Evolutionary conservation across 2,329 filamentous ascomycete genomes (phyloP), one percentile per base, ranked within the genome.

Genomic region (Xylariaceae sp.): DNA sequence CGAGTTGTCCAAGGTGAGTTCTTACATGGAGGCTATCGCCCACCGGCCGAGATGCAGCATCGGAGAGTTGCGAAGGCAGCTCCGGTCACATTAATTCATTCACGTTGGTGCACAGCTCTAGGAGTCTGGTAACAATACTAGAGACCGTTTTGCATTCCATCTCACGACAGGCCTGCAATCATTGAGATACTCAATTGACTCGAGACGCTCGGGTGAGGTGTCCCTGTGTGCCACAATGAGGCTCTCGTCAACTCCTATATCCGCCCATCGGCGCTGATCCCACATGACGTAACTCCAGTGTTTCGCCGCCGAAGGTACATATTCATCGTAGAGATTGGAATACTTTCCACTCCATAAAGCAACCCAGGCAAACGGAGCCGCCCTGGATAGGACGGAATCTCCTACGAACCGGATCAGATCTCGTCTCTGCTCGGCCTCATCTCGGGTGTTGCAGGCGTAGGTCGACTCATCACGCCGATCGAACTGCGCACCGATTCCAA

Each of bases 231-330:
- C 19, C n/a, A 40, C 40, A n/a, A 54, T 39, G 14, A 50, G 30
- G 10, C 12, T 15, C 15, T 35, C 43, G 11, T 35, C 27, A 22
- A 30, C 48, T 39, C 39, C 38, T 1, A 47, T n/a, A 31, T 32
- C 30, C 5, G 12, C 41, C 53, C 53, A 55, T 30, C 53, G 44
- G 11, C 42, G 42, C 39, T 47, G 27, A 38, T 55, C 53, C 53
- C 53, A 55, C 44, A 53, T 53, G 18, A 48, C 50, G 27, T 51
- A 55, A 31, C 51, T 54, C 42, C 44, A 53, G 39, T n/a, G n/a
- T 22, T 42, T 47, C 19, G 49, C 6, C 11, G 46, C 12, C 18
- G 27, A 5, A 3, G 47, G 53, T 39, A 44, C 31, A 10, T 46
- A 38, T 2, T 42, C 39, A 36, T 52, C 52, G 36, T 55, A 55